These are phyloP conservation scores for Chrysosporium queenslandicum DNA, from an alignment of 2,329 filamentous ascomycete species.

Conservation along the genomic window DNA sequence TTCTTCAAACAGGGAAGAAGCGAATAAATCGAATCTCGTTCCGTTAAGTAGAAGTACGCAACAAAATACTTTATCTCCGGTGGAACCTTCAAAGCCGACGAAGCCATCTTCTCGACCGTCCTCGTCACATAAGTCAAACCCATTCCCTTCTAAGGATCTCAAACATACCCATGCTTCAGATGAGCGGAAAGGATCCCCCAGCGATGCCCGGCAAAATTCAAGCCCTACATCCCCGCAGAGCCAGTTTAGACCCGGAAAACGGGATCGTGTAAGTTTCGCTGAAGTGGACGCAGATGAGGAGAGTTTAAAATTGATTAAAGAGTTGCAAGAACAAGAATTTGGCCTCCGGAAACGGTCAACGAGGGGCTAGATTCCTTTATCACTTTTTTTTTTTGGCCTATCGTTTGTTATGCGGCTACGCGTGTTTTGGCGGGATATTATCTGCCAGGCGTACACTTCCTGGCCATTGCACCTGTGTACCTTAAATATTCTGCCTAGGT, in stretches of 20 bases:
- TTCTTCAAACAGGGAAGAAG: conserved; percentile 13
- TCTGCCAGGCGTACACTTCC: neutral
- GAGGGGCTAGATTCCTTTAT: conserved; percentile 10
- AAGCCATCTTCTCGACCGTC: conserved; percentile 10
- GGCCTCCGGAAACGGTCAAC: conserved; percentile 32
- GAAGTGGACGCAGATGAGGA: conserved; percentile 33
- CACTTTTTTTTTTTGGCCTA: neutral
- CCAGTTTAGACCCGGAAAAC: conserved; percentile 21
- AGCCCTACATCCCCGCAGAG: conserved; percentile 12
- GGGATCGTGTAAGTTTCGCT: conserved; percentile 20
- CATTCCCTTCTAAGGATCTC: neutral
- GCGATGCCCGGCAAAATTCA: conserved; percentile 19
- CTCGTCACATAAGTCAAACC: conserved; percentile 13
- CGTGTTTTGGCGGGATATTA: neutral
- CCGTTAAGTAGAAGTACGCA: neutral
- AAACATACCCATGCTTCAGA: neutral
- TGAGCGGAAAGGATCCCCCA: conserved; percentile 13
- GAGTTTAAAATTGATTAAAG: conserved; percentile 36
- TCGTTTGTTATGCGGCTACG: conserved; percentile 1
- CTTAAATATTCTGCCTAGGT: neutral
- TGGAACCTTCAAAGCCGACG: conserved; percentile 12
- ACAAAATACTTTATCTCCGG: conserved; percentile 10
- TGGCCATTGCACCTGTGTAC: neutral
- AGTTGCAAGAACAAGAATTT: conserved; percentile 39
- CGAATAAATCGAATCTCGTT: neutral